phyloP scores from a whole-genome alignment of 208 protist species.

The Naegleria fowleri region DNA sequence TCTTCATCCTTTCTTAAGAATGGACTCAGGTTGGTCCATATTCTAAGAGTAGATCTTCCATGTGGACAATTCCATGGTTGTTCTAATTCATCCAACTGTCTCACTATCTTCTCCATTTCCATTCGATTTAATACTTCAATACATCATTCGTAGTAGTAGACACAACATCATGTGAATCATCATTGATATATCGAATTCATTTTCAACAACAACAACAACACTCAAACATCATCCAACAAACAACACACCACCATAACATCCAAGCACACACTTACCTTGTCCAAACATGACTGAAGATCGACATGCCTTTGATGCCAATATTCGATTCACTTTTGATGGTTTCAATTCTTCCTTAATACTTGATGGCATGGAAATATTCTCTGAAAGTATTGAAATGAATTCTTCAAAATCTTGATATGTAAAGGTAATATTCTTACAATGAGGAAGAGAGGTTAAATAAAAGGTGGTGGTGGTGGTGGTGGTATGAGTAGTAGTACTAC shows the following conservation, averaged over 20 bases:
- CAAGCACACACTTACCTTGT: neutral
- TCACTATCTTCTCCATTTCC: neutral
- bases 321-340: conserved; percentile 69
- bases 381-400: conserved; percentile 46
- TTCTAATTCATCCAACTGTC: conserved; percentile 50
- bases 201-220: no score
- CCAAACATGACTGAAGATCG: neutral
- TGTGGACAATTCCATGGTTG: conserved; percentile 90
- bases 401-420: conserved; percentile 70
- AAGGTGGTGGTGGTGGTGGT: conserved; percentile 58
- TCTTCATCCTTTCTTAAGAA: neutral
- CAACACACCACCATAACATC: no score
- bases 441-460: conserved; percentile 63
- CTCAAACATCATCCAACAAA: no score
- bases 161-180: no score
- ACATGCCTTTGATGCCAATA: conserved; percentile 68
- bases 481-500: no score
- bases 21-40: neutral
- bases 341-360: conserved; percentile 33
- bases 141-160: no score
- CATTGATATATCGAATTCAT: no score
- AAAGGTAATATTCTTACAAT: conserved; percentile 73
- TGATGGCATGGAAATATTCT: conserved; percentile 52
- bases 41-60: conserved; percentile 67
- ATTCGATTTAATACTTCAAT: neutral